Evolutionary conservation across 768 basidiomycete genomes (phyloP), one percentile per base, ranked within the genome.

Genomic region (Amanita muscaria): DNA sequence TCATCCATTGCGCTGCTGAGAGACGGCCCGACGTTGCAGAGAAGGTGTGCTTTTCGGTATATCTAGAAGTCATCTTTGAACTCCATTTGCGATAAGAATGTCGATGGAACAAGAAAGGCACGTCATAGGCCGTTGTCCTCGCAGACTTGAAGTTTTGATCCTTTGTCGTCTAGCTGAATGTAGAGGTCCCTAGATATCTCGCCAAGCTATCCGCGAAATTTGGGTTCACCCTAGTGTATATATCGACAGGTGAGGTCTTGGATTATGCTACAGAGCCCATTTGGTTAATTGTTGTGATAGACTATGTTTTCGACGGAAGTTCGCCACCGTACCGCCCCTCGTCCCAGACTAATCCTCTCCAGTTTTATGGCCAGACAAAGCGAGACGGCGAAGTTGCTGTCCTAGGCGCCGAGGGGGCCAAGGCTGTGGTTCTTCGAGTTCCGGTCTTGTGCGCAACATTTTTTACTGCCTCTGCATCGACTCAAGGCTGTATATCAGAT

Each of bases 231-330:
- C 66, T 99, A 34, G 72, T 99, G 35, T 93, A 92, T 64, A 91
- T 99, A 52, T 94, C 91, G 5, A 97, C 92, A 27, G 89, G 86
- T 79, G 49, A 36, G 64, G 49, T 36, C 16, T 9, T 15, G 18
- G 15, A 23, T 33, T 4, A 10, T 14, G 0, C 30, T 6, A 11
- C 19, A 15, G 5, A 21, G 18, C 10, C 18, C 27, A 15, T 15
- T 9, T 3, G 2, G 1, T n/a, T 32, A 18, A n/a, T 12, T 5
- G 31, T 19, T 43, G n/a, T 18, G 19, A 22, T 52, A 83, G 92
- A 99, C 63, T 97, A 97, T 64, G 91, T 99, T 12, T 98, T 98
- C 57, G 89, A 93, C 51, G 94, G 94, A 1, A 81, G 75, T n/a
- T 80, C 82, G 1, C 89, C 94, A 3, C 91, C 92, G 0, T 99